These are phyloP conservation scores for Yamadazyma siamensis DNA, from an alignment of 1,139 yeast genomes.

Conservation along the genomic window DNA sequence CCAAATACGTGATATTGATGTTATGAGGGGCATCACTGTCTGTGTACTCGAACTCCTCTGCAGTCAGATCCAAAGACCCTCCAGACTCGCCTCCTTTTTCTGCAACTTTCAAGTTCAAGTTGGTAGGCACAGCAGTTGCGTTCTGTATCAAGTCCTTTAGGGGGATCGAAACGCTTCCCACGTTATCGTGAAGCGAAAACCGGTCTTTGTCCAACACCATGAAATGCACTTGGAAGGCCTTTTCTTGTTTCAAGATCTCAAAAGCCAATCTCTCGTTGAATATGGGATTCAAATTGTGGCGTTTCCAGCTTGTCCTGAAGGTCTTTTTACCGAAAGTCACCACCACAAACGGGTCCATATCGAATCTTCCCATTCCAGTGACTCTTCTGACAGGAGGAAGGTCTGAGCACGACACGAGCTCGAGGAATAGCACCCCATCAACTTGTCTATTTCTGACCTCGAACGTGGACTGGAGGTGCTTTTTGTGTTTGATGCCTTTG, in stretches of 20 bases:
- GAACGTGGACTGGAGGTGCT: conserved; percentile 17
- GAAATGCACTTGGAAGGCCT: conserved; percentile 61
- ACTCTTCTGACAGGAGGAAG: conserved; percentile 64
- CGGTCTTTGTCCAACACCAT: conserved; percentile 81
- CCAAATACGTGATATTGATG: conserved; percentile 16
- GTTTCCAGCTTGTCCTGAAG: conserved; percentile 79
- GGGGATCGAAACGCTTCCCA: conserved; percentile 61
- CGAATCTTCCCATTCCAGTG: conserved; percentile 66
- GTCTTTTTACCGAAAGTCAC: conserved; percentile 88
- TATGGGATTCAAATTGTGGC: conserved; percentile 80
- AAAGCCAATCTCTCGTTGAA: conserved; percentile 80
- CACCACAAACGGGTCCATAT: conserved; percentile 96
- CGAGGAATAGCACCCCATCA: conserved; percentile 72
- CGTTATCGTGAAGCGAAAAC: conserved; percentile 77
- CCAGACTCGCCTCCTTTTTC: conserved; percentile 6
- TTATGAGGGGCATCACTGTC: conserved; percentile 12
- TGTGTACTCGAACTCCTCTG: conserved; percentile 15
- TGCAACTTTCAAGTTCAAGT: conserved; percentile 4
- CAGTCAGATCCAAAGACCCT: conserved; percentile 3
- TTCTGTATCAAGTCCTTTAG: conserved; percentile 42
- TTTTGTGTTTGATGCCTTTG: conserved; percentile 4
- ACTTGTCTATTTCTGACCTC: conserved; percentile 43
- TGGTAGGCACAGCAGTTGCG: conserved; percentile 14
- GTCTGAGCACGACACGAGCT: conserved; percentile 67
- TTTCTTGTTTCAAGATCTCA: conserved; percentile 69